phyloP scores from a whole-genome alignment of 495 filamentous ascomycete species.

The Aspergillus baeticus region DNA sequence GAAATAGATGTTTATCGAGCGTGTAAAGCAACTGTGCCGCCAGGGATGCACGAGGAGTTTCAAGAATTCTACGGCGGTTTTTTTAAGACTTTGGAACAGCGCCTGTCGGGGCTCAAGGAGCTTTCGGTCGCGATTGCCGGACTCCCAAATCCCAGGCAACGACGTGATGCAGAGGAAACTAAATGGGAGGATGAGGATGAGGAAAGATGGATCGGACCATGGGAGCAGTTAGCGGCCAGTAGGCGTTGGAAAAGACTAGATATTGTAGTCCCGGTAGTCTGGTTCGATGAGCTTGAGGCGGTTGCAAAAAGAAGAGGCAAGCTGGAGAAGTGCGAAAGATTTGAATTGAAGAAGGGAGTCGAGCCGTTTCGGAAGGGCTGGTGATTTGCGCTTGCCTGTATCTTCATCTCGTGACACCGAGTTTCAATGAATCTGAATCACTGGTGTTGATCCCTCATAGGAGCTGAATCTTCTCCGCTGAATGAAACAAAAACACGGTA shows the following conservation, averaged over 20 bases:
- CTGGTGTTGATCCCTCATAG: no score
- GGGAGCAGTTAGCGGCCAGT: constrained; percentile 8
- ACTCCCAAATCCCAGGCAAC: background rate
- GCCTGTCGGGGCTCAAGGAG: background rate
- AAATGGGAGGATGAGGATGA: constrained; percentile 8
- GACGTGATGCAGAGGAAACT: background rate
- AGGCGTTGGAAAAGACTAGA: constrained; percentile 10
- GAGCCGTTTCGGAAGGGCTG: background rate
- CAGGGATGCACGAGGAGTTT: constrained; percentile 5
- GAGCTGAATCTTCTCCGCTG: no score
- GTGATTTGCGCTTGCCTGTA: background rate
- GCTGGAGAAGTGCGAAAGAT: constrained; percentile 1
- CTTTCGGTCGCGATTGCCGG: constrained; percentile 11
- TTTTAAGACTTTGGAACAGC: background rate
- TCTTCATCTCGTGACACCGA: no score
- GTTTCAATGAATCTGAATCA: no score
- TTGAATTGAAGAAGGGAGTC: constrained; percentile 5
- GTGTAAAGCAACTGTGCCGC: background rate
- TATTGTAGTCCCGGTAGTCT: constrained; percentile 5
- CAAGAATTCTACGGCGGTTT: constrained; percentile 1
- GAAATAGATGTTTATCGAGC: constrained; percentile 16
- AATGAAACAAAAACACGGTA: no score
- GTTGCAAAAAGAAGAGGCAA: background rate
- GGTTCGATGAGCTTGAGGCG: background rate
- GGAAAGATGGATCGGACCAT: constrained; percentile 11